Percentiles rank a stretch among this genome's conserved stretches.
Conservation (phyloP, 2,329 filamentous ascomycete genomes). For the Eurotiales sp. region DNA sequence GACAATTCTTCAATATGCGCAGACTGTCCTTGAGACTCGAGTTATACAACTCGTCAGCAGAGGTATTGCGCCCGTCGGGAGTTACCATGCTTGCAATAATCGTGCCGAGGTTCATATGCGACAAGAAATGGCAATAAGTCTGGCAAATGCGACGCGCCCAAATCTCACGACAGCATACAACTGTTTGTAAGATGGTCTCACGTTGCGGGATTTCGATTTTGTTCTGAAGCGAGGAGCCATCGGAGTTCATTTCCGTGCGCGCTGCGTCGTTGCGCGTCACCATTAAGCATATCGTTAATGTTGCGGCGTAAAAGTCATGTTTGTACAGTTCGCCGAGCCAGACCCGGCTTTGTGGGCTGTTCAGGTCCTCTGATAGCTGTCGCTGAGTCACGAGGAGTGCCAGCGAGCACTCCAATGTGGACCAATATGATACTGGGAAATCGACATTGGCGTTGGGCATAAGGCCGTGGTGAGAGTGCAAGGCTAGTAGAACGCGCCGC, state of each 20-base stretch:
- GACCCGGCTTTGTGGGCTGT: slow-evolving; percentile 9
- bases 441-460: slow-evolving; percentile 19
- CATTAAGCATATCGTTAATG: slow-evolving; percentile 18
- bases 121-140: slow-evolving; percentile 15
- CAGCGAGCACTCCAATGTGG: slow-evolving; percentile 28
- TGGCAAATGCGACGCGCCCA: slow-evolving; percentile 45
- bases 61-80: background rate
- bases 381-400: slow-evolving; percentile 28
- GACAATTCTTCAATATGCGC: slow-evolving; percentile 12
- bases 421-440: slow-evolving; percentile 29
- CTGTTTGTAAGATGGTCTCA: slow-evolving; percentile 19
- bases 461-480: slow-evolving; percentile 26
- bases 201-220: slow-evolving; percentile 15
- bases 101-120: slow-evolving; percentile 13
- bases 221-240: slow-evolving; percentile 3
- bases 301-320: slow-evolving; percentile 20
- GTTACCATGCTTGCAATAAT: slow-evolving; percentile 8
- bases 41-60: background rate
- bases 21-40: slow-evolving; percentile 5
- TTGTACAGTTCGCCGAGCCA: slow-evolving; percentile 21
- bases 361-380: slow-evolving; percentile 20
- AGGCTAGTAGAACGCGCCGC: slow-evolving; percentile 23
- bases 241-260: slow-evolving; percentile 8
- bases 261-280: slow-evolving; percentile 16
- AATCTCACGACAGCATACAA: slow-evolving; percentile 29